Conservation (phyloP, 768 basidiomycete genomes). For the Chlorophyllum brunneum region DNA sequence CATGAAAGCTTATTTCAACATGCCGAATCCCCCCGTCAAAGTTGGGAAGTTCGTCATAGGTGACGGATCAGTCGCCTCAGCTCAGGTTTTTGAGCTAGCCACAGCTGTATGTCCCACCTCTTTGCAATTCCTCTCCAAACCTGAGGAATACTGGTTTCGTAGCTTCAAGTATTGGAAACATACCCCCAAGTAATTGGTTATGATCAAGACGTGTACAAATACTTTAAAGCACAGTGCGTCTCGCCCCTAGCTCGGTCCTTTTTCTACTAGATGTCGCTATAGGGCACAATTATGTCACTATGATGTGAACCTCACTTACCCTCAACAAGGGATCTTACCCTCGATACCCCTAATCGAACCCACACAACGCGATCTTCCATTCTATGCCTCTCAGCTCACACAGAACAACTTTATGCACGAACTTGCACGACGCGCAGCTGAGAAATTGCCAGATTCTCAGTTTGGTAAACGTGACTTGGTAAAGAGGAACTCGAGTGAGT, state of each 20-base stretch:
- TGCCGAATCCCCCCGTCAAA: slow-evolving; percentile 61
- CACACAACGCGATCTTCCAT: slow-evolving; percentile 31
- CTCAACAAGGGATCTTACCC: slow-evolving; percentile 53
- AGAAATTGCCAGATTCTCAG: slow-evolving; percentile 11
- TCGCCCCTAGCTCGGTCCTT: background rate
- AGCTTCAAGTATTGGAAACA: slow-evolving; percentile 62
- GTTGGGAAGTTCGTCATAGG: slow-evolving; percentile 69
- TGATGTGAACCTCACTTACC: slow-evolving; percentile 66
- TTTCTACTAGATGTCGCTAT: background rate
- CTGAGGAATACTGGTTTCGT: slow-evolving; percentile 1
- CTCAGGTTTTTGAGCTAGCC: slow-evolving; percentile 44
- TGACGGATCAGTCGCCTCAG: slow-evolving; percentile 57
- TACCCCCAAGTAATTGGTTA: slow-evolving; percentile 77
- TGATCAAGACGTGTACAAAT: slow-evolving; percentile 59
- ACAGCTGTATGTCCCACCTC: slow-evolving; percentile 44
- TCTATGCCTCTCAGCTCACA: slow-evolving; percentile 18
- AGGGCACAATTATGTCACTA: slow-evolving; percentile 62
- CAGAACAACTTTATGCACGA: slow-evolving; percentile 18
- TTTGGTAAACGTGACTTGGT: slow-evolving; percentile 22
- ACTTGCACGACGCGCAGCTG: slow-evolving; percentile 17
- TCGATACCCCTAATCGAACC: slow-evolving; percentile 32
- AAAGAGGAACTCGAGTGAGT: slow-evolving; percentile 19
- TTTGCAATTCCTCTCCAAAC: background rate
- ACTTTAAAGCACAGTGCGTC: slow-evolving; percentile 66
- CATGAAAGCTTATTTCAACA: slow-evolving; percentile 63